phyloP scores from a whole-genome alignment of 805 yeast genomes.

The Maudiozyma barnettii region DNA sequence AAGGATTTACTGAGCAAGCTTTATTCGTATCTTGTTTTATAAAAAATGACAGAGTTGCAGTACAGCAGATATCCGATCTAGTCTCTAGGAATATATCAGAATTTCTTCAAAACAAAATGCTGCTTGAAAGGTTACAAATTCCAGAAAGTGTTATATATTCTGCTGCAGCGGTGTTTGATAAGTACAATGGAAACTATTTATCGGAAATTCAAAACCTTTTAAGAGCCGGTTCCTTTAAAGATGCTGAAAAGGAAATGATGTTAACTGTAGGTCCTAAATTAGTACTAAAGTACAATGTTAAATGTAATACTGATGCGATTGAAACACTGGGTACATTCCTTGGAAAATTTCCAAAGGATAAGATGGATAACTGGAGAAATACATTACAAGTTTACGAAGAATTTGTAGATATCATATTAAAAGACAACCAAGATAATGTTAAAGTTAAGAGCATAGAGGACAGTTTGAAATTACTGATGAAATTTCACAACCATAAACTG shows the following conservation, averaged over 20 bases:
- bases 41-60: slow-evolving; percentile 37
- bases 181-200: slow-evolving; percentile 41
- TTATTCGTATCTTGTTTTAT: slow-evolving; percentile 55
- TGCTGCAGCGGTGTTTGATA: slow-evolving; percentile 51
- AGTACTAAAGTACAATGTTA: slow-evolving; percentile 27
- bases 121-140: slow-evolving; percentile 35
- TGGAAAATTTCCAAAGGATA: slow-evolving; percentile 34
- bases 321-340: slow-evolving; percentile 31
- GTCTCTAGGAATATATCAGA: slow-evolving; percentile 20
- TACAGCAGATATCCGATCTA: slow-evolving; percentile 30
- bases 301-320: slow-evolving; percentile 33
- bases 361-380: slow-evolving; percentile 40
- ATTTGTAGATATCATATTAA: slow-evolving; percentile 33
- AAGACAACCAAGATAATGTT: slow-evolving; percentile 13
- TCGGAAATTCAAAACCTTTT: slow-evolving; percentile 54
- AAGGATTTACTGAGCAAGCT: slow-evolving; percentile 48
- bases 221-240: slow-evolving; percentile 47
- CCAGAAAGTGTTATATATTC: slow-evolving; percentile 43
- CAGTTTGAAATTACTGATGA: slow-evolving; percentile 36
- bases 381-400: slow-evolving; percentile 52
- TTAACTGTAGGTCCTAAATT: slow-evolving; percentile 62
- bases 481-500: slow-evolving; percentile 23
- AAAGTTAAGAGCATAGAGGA: slow-evolving; percentile 35
- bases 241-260: slow-evolving; percentile 54
- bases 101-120: slow-evolving; percentile 7